phyloP scores from a whole-genome alignment of 192 early-diverging fungal genomes.

The Coemansia sp. region DNA sequence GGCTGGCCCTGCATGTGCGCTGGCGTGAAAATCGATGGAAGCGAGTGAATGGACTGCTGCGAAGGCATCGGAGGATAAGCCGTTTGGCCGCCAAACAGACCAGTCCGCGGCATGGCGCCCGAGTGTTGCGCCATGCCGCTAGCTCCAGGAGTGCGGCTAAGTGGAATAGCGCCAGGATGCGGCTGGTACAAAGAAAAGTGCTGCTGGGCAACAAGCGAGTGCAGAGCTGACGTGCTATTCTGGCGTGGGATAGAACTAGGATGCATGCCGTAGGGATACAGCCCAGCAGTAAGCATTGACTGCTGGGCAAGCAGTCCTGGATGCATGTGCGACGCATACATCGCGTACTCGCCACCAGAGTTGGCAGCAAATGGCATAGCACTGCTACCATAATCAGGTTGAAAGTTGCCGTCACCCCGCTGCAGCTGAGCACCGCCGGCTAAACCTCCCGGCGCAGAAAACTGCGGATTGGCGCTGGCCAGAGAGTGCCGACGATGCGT shows the following conservation, averaged over 20 bases:
- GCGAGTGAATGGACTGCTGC: constrained; percentile 4
- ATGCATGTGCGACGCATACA: constrained; percentile 13
- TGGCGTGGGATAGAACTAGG: constrained; percentile 18
- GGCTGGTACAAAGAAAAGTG: neutral
- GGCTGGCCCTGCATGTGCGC: constrained; percentile 12
- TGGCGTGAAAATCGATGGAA: constrained; percentile 2
- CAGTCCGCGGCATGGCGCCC: constrained; percentile 1
- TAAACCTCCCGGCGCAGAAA: neutral
- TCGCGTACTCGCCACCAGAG: constrained; percentile 1
- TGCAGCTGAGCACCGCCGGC: neutral
- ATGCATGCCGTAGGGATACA: constrained; percentile 10
- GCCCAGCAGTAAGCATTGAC: constrained; percentile 1
- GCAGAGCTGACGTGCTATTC: constrained; percentile 15
- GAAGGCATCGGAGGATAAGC: neutral
- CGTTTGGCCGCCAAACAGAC: neutral
- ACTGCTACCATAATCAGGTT: neutral
- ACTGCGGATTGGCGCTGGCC: constrained; percentile 17
- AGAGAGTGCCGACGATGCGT: constrained; percentile 48
- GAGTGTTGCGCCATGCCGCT: constrained; percentile 1
- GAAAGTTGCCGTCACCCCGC: neutral
- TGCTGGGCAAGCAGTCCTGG: neutral
- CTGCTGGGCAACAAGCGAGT: constrained; percentile 5
- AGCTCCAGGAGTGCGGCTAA: constrained; percentile 4
- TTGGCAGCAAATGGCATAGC: constrained; percentile 9
- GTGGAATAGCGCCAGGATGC: constrained; percentile 3